Percentiles rank a stretch among this genome's conserved stretches.
These are phyloP conservation scores for Castanopsis chinensis DNA, from an alignment of 306 rosid species.

Conservation along the genomic window DNA sequence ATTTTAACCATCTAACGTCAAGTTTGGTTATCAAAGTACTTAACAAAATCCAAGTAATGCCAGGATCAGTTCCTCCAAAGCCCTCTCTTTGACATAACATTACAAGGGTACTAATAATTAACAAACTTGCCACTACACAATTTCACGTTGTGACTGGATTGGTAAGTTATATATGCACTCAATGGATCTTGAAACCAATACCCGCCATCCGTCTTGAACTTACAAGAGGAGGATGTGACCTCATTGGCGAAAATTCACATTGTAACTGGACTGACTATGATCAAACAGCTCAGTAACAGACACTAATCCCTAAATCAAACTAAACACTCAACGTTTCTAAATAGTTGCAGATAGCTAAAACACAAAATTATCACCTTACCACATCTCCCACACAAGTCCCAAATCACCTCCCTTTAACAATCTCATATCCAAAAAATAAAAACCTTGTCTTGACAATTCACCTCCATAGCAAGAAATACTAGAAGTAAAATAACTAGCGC, in stretches of 20 bases:
- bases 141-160: neutral
- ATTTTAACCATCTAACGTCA: neutral
- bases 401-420: neutral
- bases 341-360: neutral
- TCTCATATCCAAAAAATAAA: too few species aligned
- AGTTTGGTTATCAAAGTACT: neutral
- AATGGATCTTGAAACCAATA: too few species aligned
- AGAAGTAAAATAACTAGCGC: neutral
- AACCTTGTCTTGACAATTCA: neutral
- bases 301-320: neutral
- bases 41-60: neutral
- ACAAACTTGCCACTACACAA: neutral
- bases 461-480: neutral
- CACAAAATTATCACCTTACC: neutral
- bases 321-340: neutral
- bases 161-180: too few species aligned
- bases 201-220: too few species aligned
- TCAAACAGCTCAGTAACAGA: neutral
- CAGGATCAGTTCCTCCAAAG: neutral
- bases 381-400: neutral
- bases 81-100: conserved; percentile 7
- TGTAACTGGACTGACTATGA: neutral
- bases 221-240: too few species aligned
- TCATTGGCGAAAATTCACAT: neutral
- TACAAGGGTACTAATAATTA: neutral